Evolutionary conservation across 495 filamentous ascomycete genomes (phyloP), one percentile per base, ranked within the genome.

Genomic region (Pyronema domesticum): DNA sequence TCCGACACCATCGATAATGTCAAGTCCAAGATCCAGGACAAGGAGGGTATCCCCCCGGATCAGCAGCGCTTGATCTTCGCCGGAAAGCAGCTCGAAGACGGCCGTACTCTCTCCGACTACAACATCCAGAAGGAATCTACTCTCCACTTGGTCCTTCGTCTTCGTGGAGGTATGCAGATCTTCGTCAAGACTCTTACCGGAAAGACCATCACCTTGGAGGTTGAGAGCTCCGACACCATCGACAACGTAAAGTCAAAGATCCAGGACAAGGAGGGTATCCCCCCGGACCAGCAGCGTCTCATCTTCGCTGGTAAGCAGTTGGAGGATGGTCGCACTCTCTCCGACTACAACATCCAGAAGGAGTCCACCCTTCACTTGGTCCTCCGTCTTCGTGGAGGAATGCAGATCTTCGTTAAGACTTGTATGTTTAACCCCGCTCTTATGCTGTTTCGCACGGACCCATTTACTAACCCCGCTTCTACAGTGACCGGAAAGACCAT

Each of bases 201-300:
- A 30, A 99, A 96, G 82, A 99, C 91, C 69, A 96, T 96, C 82
- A 99, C 91, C 85, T 91, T 99, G 67, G 91, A 99, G 88, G 93
- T 96, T 73, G 91, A 96, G 83, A 95, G 89, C 56, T 86, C 80
- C 66, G 93, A 99, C 74, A 96, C 89, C 68, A 96, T 99, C 73
- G 93, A 96, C 80, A 96, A 95, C 85, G 91, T 98, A 76, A 98
- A 98, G 80, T 84, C 85, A 74, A 64, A 86, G 74, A 86, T 86
- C 63, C 82, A 60, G 63, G 59, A 85, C 55, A 85, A 85, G 71
- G 81, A 85, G 66, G 81, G 81, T 9, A 85, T 85, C 46, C 81
- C 81, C 43, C 82, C 81, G 30, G 82, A 86, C 65, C 82, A 86
- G 66, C 82, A 86, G 72, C 18, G 53, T 49, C 35, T 44, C 1